Evolutionary conservation across 2,329 filamentous ascomycete species (phyloP), one percentile per base, ranked within the genome.

Genomic region (Dactylellina drechsleri): DNA sequence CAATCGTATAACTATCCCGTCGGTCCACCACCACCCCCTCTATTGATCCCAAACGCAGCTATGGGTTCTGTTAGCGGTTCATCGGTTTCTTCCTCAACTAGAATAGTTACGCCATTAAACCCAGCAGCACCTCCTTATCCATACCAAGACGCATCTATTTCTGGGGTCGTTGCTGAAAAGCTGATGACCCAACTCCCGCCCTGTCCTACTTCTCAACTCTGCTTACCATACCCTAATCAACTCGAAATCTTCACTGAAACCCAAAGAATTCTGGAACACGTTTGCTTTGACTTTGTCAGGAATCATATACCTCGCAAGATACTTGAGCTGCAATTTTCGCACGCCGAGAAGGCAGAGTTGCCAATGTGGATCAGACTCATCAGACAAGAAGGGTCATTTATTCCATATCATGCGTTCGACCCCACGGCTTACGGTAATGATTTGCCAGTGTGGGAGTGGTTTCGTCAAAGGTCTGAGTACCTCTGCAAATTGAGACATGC

Each of bases 251-350:
- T 62, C 10, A 67, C 49, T 5, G 43, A 49, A 47, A 31, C 57
- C 4, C 70, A 66, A 40, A 16, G 4, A n/a, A 45, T 67, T 20
- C 70, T 74, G 0, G 70, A 74, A 41, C 16, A 67, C 13, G 50
- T 41, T 4, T 67, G 70, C 41, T 60, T 61, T 23, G 16, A 60
- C 10, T 74, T 74, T 31, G 40, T 62, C 15, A 28, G 47, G 41
- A 26, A 45, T 15, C 61, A 49, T 56, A 4, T 16, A 1, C 56
- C 56, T 4, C 26, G 23, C 18, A 41, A 12, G 1, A 41, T 53
- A 6, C 31, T 31, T 0, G 43, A 10, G 1, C 20, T 31, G 10
- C 36, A 53, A 26, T 62, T 66, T 53, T 23, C 57, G 13, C 26
- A 66, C 18, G 49, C 56, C 4, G 41, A 66, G 26, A 62, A 40